Conservation (phyloP, 345 rosid species). For the Eucalyptus marginata region DNA sequence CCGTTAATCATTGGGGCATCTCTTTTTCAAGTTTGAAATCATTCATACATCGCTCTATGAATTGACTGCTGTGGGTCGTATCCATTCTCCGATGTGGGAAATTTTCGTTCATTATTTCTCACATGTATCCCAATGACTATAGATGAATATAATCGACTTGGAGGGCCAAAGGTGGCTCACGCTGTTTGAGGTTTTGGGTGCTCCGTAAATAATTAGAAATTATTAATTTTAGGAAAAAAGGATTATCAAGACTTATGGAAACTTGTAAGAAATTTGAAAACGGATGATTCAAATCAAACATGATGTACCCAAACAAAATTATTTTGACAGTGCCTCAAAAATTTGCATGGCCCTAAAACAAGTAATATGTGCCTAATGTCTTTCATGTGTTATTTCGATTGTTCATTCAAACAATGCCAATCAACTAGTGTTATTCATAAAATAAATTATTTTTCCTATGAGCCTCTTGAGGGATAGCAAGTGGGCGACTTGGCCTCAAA, state of each 20-base stretch:
- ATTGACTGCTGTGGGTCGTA: too few species aligned
- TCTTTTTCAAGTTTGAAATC: too few species aligned
- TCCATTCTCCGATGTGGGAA: too few species aligned
- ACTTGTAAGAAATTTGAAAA: background rate
- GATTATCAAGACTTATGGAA: background rate
- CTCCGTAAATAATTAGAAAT: too few species aligned
- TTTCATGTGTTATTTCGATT: background rate
- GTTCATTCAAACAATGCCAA: background rate
- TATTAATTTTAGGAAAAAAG: background rate
- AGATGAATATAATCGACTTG: background rate
- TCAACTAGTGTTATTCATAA: background rate
- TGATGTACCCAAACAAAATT: background rate
- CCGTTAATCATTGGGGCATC: background rate
- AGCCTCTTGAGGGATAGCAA: background rate
- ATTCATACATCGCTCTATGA: too few species aligned
- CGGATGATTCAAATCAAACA: background rate
- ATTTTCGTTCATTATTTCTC: background rate
- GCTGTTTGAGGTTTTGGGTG: background rate
- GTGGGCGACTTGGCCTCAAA: background rate
- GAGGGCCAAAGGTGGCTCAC: background rate
- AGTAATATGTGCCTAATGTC: background rate
- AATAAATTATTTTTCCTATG: too few species aligned
- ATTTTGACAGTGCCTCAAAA: background rate
- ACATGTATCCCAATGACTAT: background rate
- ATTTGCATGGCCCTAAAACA: background rate